Evolutionary conservation across 1,284 basidiomycete genomes (phyloP).

Genomic region (Grifola frondosa): DNA sequence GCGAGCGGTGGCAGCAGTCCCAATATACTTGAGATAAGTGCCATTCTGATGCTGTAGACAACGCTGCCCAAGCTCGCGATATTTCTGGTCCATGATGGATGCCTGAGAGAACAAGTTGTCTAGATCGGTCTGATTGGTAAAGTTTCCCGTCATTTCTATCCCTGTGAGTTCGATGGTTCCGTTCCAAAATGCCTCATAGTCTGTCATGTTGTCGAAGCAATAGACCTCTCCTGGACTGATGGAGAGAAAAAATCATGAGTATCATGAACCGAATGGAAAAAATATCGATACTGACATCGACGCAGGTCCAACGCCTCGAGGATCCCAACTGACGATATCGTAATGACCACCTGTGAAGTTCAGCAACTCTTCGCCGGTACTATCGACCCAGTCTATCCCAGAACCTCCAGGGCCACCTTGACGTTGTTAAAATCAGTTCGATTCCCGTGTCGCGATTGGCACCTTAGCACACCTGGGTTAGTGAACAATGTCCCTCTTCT

Average conservation of each 20-base stretch:
- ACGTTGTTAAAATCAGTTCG: too few relatives aligned
- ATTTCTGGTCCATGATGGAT: slow-evolving; percentile 13
- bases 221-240: slow-evolving; percentile 8
- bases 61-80: slow-evolving; percentile 6
- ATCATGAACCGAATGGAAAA: slow-evolving; percentile 5
- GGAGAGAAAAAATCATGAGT: slow-evolving; percentile 2
- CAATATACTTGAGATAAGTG: slow-evolving; percentile 13
- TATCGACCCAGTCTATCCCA: slow-evolving; percentile 1
- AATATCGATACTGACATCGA: slow-evolving; percentile 4
- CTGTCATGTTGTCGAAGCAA: slow-evolving; percentile 8
- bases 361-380: background rate
- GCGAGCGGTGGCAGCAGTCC: slow-evolving; percentile 16
- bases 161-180: slow-evolving; percentile 11
- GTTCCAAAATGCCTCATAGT: slow-evolving; percentile 10
- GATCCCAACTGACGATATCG: slow-evolving; percentile 15
- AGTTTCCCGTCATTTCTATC: slow-evolving; percentile 11
- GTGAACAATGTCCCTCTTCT: slow-evolving; percentile 8
- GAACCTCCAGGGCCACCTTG: slow-evolving; percentile 12
- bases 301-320: slow-evolving; percentile 12
- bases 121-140: slow-evolving; percentile 8
- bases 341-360: slow-evolving; percentile 5
- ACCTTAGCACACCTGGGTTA: slow-evolving; percentile 11
- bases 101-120: slow-evolving; percentile 8
- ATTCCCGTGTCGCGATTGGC: too few relatives aligned
- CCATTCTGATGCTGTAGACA: slow-evolving; percentile 4